Evolutionary conservation across 2,329 filamentous ascomycete species (phyloP).

Genomic region (Ophiostoma pallidulum): DNA sequence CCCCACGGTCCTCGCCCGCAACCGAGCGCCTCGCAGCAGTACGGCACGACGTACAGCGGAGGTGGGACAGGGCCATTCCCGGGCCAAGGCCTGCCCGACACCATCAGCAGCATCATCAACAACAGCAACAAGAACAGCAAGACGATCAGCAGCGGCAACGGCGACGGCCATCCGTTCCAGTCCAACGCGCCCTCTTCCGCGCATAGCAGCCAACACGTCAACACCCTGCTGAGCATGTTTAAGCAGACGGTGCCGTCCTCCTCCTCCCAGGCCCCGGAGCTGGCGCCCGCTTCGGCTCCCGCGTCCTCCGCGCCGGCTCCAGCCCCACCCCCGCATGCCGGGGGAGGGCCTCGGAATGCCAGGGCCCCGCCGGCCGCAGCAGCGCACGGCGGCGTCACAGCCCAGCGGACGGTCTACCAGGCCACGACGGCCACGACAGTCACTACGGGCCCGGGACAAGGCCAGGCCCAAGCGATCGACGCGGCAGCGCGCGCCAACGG

Average conservation of each 20-base stretch:
- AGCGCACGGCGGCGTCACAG: too few species aligned
- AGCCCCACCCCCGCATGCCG: neutral
- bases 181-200: neutral
- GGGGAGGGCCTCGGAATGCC: neutral
- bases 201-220: constrained; percentile 14
- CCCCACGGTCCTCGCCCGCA: neutral
- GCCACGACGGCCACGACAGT: constrained; percentile 1
- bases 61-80: neutral
- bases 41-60: neutral
- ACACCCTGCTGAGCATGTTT: constrained; percentile 28
- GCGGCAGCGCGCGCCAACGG: constrained; percentile 23
- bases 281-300: neutral
- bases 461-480: constrained; percentile 13
- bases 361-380: neutral
- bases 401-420: constrained; percentile 3
- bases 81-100: neutral
- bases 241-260: constrained; percentile 26
- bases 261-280: neutral
- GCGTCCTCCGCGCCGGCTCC: neutral
- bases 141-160: neutral
- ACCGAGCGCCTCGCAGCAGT: neutral
- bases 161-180: too few species aligned
- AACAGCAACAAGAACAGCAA: neutral
- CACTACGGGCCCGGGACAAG: constrained; percentile 16
- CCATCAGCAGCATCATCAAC: constrained; percentile 5